Evolutionary conservation across 495 filamentous ascomycete genomes (phyloP), one percentile per base, ranked within the genome.

Genomic region (Terfezia boudieri): DNA sequence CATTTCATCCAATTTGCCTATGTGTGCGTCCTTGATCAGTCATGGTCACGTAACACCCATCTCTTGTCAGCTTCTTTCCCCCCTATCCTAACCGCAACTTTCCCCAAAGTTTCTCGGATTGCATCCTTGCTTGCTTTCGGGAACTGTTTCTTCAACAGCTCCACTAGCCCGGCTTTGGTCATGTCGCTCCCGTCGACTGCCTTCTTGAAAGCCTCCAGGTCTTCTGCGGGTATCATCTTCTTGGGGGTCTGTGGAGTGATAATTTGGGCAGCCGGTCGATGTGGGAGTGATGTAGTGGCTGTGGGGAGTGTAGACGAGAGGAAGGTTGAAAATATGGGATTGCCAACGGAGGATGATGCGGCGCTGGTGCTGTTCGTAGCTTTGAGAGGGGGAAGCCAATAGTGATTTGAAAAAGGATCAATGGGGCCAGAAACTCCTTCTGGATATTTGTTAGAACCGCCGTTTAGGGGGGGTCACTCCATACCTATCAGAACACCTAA

Each of bases 351-450:
- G 62, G 50, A 35, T 67, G 66, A n/a, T 68, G 67, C 23, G 67
- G 59, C 16, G 66, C 61, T 66, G 68, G 70, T 11, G 60, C 23
- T 23, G 61, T 57, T 51, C 61, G 66, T 49, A 23, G 52, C 14
- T 59, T 60, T 57, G 37, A 35, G 53, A 59, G 17, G 67, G 41
- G 60, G 73, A 14, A 70, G 72, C 90, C 90, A 96, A 69, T 96
- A 95, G 4, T 67, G 66, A 1, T 75, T 78, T 0, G 84, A 86
- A 62, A 86, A 93, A 0, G 90, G 90, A 57, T 99, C 79, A 60
- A 99, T 92, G 37, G 78, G 74, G 17, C 54, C 55, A 50, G 59
- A 49, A 36, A 62, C 55, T 38, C 59, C 55, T 36, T 64, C 62
- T 65, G 36, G 9, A 46, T 1, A 9, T 20, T 4, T 5, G 49